Evolutionary conservation across 495 filamentous ascomycete species (phyloP).

Genomic region (Xylaria longipes): DNA sequence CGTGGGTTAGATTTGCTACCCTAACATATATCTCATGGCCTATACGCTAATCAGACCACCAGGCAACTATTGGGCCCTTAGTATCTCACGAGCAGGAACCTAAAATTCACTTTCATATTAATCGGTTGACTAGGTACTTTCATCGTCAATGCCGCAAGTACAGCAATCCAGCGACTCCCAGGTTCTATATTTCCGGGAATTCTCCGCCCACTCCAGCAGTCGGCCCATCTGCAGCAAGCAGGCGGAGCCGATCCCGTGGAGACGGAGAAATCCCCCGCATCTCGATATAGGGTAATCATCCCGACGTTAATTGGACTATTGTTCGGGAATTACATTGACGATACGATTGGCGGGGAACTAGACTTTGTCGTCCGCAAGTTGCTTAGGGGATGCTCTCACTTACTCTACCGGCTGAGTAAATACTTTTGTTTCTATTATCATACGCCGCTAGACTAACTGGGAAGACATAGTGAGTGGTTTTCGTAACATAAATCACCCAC

Average conservation of each 20-base stretch:
- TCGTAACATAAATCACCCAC: not conserved
- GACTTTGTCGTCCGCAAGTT: not conserved
- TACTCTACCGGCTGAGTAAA: not conserved
- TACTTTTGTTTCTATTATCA: not conserved
- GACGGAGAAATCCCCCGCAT: conserved; percentile 23
- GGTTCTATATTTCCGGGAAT: not conserved
- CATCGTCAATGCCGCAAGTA: not conserved
- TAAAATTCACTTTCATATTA: no score
- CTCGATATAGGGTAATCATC: not conserved
- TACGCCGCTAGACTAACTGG: not conserved
- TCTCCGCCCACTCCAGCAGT: not conserved
- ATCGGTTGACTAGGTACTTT: no score
- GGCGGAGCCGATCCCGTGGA: conserved; percentile 16
- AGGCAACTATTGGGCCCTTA: no score
- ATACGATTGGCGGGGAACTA: not conserved
- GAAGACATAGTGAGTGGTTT: not conserved
- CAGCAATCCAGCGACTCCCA: not conserved
- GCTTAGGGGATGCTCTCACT: not conserved
- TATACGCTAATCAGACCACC: no score
- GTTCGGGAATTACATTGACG: not conserved
- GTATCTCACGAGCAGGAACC: no score
- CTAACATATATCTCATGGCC: no score
- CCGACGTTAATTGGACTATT: not conserved
- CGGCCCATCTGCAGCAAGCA: not conserved
- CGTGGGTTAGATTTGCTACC: no score